Base-by-base conservation (phyloP, 768 basidiomycete species). In the Russula earlei region DNA sequence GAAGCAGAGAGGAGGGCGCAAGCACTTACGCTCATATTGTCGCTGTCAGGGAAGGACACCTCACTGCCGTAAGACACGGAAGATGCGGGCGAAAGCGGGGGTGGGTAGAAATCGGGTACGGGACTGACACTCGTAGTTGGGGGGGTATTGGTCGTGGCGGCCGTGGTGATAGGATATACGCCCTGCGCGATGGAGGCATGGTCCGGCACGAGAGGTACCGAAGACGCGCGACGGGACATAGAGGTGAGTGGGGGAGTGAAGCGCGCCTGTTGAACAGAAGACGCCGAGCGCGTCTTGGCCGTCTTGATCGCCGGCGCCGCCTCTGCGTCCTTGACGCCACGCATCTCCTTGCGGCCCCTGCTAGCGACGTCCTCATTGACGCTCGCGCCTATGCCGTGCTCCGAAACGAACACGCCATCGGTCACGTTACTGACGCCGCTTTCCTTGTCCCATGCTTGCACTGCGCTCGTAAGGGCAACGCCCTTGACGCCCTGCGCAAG, bases 401-500 rank as follows among this genome's bases (percentile, higher is more conserved):
- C 54, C 7, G 58, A 54, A 19, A 46, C 52, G 37, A 61, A 62
- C 17, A 42, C 55, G 11, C 60, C 59, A 31, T 65, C 62, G 15
- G 66, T 64, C 51, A 65, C 62, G 38, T 66, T 71, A 65, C 64
- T 64, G 46, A 45, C 59, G 17, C 55, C 64, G 20, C 57, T 62
- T 49, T 62, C 63, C 56, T 56, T 64, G 54, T 82, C 79, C 76
- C 81, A 87, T 67, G 82, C 77, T 60, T 80, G 73, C 48, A 87
- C 75, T 7, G 84, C 85, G 3, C 67, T 69, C 63, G 80, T 81
- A 25, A 88, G 75, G 52, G 78, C 82, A 22, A 69, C 64, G 1
- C 86, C 86, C 60, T 72, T 81, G 67, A 84, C 83, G 9, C 87
- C 86, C 59, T 80, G 78, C 0, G 78, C 80, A 22, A 87, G 73